These are phyloP conservation scores for Kickxella alabastrina DNA, from an alignment of 192 early-diverging fungal species.

Conservation along the genomic window DNA sequence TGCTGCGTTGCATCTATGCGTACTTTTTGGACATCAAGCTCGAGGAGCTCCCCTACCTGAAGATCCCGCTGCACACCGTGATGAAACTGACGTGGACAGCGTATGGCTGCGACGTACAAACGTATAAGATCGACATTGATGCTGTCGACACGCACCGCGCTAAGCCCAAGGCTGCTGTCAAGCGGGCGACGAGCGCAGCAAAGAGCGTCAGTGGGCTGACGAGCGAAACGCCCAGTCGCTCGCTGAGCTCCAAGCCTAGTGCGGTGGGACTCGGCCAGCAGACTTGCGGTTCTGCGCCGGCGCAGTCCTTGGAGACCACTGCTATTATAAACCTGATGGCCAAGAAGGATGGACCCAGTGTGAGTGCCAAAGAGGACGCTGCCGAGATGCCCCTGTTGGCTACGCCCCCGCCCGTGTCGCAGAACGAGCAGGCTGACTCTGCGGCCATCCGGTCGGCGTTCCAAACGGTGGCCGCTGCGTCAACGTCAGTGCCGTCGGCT, in stretches of 20 bases:
- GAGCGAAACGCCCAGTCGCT: conserved; percentile 11
- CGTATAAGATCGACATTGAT: conserved; percentile 91
- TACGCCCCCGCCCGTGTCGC: conserved; percentile 1
- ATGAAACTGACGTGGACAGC: conserved; percentile 97
- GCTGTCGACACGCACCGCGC: conserved; percentile 96
- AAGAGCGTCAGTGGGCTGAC: conserved; percentile 5
- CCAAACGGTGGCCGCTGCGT: conserved; percentile 4
- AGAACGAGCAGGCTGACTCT: not conserved
- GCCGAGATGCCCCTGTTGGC: conserved; percentile 1
- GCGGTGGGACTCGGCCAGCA: not conserved
- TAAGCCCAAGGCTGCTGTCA: conserved; percentile 56
- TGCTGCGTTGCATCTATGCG: conserved; percentile 94
- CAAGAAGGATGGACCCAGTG: too few species aligned
- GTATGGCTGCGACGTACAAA: conserved; percentile 91
- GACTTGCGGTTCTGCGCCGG: not conserved
- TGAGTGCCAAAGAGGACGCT: too few species aligned
- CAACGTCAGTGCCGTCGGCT: not conserved
- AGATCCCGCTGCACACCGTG: conserved; percentile 96
- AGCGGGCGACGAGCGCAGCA: conserved; percentile 16
- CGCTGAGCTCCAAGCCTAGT: conserved; percentile 8
- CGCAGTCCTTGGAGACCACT: not conserved
- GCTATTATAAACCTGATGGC: not conserved
- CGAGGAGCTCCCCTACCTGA: conserved; percentile 96
- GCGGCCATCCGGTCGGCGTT: conserved; percentile 9
- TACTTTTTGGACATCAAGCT: conserved; percentile 94